Percentiles rank a stretch among this genome's conserved stretches.
Evolutionary conservation across 2,329 filamentous ascomycete genomes (phyloP).

Genomic region (Colletotrichum sp.): DNA sequence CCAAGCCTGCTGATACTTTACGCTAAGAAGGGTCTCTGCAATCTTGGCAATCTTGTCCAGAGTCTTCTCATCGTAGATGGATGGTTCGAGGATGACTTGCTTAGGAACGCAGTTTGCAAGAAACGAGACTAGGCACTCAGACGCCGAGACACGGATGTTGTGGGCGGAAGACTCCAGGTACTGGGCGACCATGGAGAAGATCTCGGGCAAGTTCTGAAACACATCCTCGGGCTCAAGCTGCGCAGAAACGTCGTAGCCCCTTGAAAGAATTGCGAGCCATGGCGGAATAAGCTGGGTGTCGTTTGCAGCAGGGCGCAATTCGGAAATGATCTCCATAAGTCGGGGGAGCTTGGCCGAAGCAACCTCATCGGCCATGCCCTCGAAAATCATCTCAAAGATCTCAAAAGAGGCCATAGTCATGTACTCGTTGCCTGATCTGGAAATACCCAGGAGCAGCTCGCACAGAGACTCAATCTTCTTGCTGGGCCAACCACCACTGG

Average conservation of each 20-base stretch:
- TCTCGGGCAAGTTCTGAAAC: slow-evolving; percentile 84
- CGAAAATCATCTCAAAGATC: slow-evolving; percentile 96
- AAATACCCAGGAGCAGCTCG: slow-evolving; percentile 87
- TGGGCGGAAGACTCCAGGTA: slow-evolving; percentile 89
- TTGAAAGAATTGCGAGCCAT: slow-evolving; percentile 94
- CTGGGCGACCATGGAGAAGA: slow-evolving; percentile 79
- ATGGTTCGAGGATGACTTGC: slow-evolving; percentile 84
- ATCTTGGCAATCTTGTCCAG: slow-evolving; percentile 80
- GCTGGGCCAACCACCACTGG: slow-evolving; percentile 93
- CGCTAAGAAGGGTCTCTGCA: slow-evolving; percentile 77
- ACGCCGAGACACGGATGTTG: slow-evolving; percentile 93
- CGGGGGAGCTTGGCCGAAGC: slow-evolving; percentile 89
- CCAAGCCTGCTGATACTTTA: slow-evolving; percentile 95
- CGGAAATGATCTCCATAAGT: slow-evolving; percentile 88
- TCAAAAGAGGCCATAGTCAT: slow-evolving; percentile 97
- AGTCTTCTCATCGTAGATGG: slow-evolving; percentile 89
- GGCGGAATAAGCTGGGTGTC: slow-evolving; percentile 94
- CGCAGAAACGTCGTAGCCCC: slow-evolving; percentile 92
- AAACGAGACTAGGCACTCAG: slow-evolving; percentile 93
- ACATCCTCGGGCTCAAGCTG: slow-evolving; percentile 90
- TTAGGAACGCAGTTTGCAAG: slow-evolving; percentile 88
- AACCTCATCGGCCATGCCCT: slow-evolving; percentile 86
- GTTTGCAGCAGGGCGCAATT: slow-evolving; percentile 88
- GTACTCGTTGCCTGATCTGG: slow-evolving; percentile 89
- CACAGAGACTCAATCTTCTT: slow-evolving; percentile 93